Conservation (phyloP, 2,329 filamentous ascomycete species). For the Fusarium abutilonis region DNA sequence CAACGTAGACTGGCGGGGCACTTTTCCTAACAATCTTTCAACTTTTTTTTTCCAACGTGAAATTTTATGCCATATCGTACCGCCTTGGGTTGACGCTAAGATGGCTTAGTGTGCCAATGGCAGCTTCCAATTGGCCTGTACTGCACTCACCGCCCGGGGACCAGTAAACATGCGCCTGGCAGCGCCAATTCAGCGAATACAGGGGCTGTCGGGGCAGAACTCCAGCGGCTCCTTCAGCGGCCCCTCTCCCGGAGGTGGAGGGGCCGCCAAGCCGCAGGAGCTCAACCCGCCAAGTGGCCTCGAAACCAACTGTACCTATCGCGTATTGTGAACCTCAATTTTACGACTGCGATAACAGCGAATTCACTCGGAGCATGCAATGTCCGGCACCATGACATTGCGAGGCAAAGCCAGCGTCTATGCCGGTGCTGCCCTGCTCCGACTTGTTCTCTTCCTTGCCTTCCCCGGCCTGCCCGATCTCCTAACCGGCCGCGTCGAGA, state of each 20-base stretch:
- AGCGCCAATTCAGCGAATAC: slow-evolving; percentile 29
- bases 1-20: slow-evolving; percentile 49
- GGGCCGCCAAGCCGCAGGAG: slow-evolving; percentile 33
- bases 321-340: slow-evolving; percentile 32
- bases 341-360: slow-evolving; percentile 34
- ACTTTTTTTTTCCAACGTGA: slow-evolving; percentile 46
- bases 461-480: slow-evolving; percentile 88
- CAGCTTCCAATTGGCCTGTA: slow-evolving; percentile 9
- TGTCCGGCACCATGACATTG: slow-evolving; percentile 53
- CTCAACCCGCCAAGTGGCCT: slow-evolving; percentile 49
- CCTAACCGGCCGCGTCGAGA: slow-evolving; percentile 90
- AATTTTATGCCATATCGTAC: slow-evolving; percentile 50
- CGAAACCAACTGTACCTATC: slow-evolving; percentile 17
- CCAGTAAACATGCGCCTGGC: slow-evolving; percentile 26
- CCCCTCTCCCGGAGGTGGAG: slow-evolving; percentile 37
- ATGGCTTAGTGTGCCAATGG: slow-evolving; percentile 2
- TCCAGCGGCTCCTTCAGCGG: slow-evolving; percentile 37
- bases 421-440: slow-evolving; percentile 77
- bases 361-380: slow-evolving; percentile 47
- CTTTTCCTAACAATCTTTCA: slow-evolving; percentile 46
- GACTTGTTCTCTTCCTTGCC: slow-evolving; percentile 79
- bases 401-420: slow-evolving; percentile 68
- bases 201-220: slow-evolving; percentile 20
- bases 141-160: slow-evolving; percentile 21
- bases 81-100: slow-evolving; percentile 36